Base-by-base conservation (phyloP, 202 grass and related monocot genomes). In the Cymbopogon flexuosus region DNA sequence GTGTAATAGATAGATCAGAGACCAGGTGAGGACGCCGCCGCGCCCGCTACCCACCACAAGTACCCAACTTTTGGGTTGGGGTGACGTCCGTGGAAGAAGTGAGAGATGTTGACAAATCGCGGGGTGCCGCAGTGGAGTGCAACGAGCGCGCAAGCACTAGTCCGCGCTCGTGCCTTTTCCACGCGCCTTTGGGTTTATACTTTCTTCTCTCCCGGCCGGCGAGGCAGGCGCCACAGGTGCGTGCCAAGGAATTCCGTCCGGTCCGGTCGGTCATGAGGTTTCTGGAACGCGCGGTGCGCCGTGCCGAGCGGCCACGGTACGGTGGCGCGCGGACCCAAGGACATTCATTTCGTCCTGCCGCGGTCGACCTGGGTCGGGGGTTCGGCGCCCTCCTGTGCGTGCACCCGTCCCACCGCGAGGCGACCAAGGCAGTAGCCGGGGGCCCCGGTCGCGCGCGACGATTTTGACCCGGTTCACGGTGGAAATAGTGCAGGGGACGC, bases 101-200 rank as follows among this genome's bases (percentile, higher is more conserved):
- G 46, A 49, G 51, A 21, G 79, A 82, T 54, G 79, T 4, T 64
- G 85, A 82, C 72, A 43, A 54, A 81, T 62, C 63, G 11, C 6
- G 36, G 10, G 37, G 36, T 5, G 40, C 51, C 52, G 52, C 8
- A 10, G 52, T 57, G 66, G 66, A 69, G 42, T 31, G 13, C 7
- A 18, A 4, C 16, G 61, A 67, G 16, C 23, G 22, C 37, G 15
- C 57, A 27, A 71, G 57, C 72, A 37, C 76, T 39, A 63, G 29
- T 63, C 76, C 54, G 34, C 78, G 29, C 40, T n/a, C 22, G 36
- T 8, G 70, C 36, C 68, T 74, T 86, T 86, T 82, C 87, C 73
- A 89, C 83, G 11, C 87, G 78, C 39, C 58, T 81, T 84, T 45
- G 73, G 49, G 52, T 83, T 84, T 27, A 27, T 63, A 35, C 63